These are phyloP conservation scores for Pseudocercospora fuligena DNA, from an alignment of 2,329 filamentous ascomycete genomes.

Conservation along the genomic window DNA sequence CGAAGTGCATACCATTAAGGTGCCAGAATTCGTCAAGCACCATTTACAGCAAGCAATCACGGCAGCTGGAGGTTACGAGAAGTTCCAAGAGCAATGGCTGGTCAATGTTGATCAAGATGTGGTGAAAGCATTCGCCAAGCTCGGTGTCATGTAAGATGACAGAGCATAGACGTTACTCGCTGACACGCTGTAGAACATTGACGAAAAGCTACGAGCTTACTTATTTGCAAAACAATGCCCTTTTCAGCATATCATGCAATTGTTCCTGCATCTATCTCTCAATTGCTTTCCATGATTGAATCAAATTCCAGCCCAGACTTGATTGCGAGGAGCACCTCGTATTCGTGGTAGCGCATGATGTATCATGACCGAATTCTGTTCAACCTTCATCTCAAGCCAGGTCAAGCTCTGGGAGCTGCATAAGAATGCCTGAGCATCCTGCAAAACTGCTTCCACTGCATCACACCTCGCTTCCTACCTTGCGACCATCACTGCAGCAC, in stretches of 20 bases:
- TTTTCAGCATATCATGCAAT: not conserved
- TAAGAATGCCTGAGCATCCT: not conserved
- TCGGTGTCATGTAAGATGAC: slow-evolving; percentile 40
- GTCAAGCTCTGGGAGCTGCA: not conserved
- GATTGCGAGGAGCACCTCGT: not conserved
- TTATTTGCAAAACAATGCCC: not conserved
- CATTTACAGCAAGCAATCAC: slow-evolving; percentile 65
- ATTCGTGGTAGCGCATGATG: not conserved
- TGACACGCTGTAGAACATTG: not conserved
- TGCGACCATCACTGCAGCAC: not conserved
- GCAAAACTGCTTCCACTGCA: not conserved
- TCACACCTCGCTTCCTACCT: not conserved
- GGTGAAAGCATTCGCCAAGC: slow-evolving; percentile 63
- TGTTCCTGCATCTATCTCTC: not conserved
- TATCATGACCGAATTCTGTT: not conserved
- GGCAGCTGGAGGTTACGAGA: slow-evolving; percentile 65
- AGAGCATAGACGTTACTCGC: not conserved
- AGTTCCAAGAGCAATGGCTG: slow-evolving; percentile 71
- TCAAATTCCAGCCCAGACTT: not conserved
- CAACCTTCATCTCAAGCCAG: not conserved
- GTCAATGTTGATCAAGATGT: slow-evolving; percentile 78
- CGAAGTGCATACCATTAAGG: slow-evolving; percentile 69
- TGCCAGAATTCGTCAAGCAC: slow-evolving; percentile 67
- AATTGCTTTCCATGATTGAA: not conserved
- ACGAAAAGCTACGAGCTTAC: not conserved